Evolutionary conservation across 139 green algal genomes (phyloP), one percentile per base, ranked within the genome.

Genomic region (Tetratostichococcus sp.): DNA sequence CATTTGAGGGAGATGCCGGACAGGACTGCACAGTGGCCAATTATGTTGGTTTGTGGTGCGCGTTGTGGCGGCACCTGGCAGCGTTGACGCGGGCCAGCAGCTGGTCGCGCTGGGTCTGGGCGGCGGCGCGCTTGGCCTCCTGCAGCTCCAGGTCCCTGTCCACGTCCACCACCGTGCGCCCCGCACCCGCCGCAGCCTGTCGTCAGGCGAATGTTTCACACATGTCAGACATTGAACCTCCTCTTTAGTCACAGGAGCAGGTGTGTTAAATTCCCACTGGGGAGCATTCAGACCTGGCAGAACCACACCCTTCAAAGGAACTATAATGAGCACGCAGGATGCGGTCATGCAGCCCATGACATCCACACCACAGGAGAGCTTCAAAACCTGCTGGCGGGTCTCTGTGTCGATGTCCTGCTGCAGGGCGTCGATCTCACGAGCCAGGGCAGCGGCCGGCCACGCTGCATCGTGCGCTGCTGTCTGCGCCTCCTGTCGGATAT

Each of bases 121-220:
- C 65, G 22, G 17, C 39, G 30, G 69, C 69, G 14, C 78, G 70
- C 66, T 85, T 67, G 25, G 31, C 35, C 69, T 86, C 84, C 65
- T 83, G 42, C 31, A 26, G 50, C 30, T 87, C 78, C 75, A 91
- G 70, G 23, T 84, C 82, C 28, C 69, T 57, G 42, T 87, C 89
- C 80, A 82, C 81, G n/a, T 84, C 68, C 25, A 67, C 67, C 17
- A 81, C 59, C 4, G 65, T 81, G 58, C 78, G 76, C 50, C 35
- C 22, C 1, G 14, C 67, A n/a, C 33, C n/a, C 23, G 17, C 30
- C 2, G 57, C 34, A 0, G 22, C 28, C 4, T 31, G 14, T 21
- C 22, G 32, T 1, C 28, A n/a, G 21, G 59, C n/a, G 35, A 77
- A 50, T 43, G 39, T 50, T 50, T 11, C 8, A n/a, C n/a, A n/a